Percentiles rank a stretch among this genome's conserved stretches.
phyloP scores from a whole-genome alignment of 2,329 filamentous ascomycete genomes.

The Fusarium poae region DNA sequence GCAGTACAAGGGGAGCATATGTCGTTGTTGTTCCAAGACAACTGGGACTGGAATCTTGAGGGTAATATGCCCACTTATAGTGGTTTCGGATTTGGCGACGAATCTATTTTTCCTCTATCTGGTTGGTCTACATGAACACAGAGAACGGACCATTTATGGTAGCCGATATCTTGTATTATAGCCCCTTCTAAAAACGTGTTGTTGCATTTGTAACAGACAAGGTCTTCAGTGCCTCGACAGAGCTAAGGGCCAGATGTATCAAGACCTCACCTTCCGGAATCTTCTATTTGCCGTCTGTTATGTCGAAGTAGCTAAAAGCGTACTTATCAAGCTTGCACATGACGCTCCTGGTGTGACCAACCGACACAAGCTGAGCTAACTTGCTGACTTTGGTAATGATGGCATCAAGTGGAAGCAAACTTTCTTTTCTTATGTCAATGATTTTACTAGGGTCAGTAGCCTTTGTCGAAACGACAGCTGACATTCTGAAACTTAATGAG shows the following conservation, averaged over 20 bases:
- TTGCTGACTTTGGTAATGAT: neutral
- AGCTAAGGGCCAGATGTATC: neutral
- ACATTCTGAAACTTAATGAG: neutral
- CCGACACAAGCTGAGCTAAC: fast-evolving
- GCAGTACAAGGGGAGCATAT: neutral
- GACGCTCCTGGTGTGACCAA: neutral
- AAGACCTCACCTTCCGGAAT: neutral
- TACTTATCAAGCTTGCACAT: conserved; percentile 3
- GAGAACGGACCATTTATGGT: fast-evolving
- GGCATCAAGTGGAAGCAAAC: fast-evolving
- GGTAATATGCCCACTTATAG: conserved; percentile 5
- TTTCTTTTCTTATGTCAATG: neutral
- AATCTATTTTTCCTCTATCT: conserved; percentile 1
- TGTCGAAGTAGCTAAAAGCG: conserved; percentile 15
- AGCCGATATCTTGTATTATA: fast-evolving
- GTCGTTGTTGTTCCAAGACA: neutral
- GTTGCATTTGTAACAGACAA: neutral
- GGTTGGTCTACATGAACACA: neutral
- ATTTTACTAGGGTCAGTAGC: fast-evolving
- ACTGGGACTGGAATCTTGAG: conserved; percentile 15
- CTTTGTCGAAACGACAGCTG: neutral
- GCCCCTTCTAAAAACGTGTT: neutral
- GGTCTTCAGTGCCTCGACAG: neutral
- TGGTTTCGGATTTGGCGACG: conserved; percentile 6
- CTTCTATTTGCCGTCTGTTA: neutral